Evolutionary conservation across 163 green algal genomes (phyloP).

Genomic region (Coccomyxa subellipsoidea): DNA sequence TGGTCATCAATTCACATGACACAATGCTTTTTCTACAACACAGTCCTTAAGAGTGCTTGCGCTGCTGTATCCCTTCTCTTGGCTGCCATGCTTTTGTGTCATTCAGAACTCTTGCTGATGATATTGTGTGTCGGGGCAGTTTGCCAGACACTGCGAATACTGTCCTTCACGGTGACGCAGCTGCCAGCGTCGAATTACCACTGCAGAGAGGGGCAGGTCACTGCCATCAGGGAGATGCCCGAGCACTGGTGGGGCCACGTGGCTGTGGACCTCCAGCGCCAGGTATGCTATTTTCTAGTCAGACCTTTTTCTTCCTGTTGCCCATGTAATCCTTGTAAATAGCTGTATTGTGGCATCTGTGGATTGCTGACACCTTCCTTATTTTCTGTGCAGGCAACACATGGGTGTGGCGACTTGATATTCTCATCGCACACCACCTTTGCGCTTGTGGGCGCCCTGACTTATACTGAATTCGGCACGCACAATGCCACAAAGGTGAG

Average conservation of each 20-base stretch:
- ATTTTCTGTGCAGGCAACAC: slow-evolving; percentile 53
- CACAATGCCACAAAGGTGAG: slow-evolving; percentile 43
- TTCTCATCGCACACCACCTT: slow-evolving; percentile 95
- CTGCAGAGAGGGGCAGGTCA: slow-evolving; percentile 57
- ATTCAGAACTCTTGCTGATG: too few relatives aligned
- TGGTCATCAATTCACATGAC: not conserved
- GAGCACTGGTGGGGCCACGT: slow-evolving; percentile 72
- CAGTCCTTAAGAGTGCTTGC: too few relatives aligned
- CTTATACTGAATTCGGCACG: slow-evolving; percentile 61
- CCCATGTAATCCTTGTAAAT: too few relatives aligned
- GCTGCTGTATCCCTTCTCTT: too few relatives aligned
- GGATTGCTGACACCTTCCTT: not conserved
- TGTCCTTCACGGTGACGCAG: slow-evolving; percentile 82
- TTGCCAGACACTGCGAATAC: slow-evolving; percentile 85
- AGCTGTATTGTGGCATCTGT: too few relatives aligned
- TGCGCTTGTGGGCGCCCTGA: slow-evolving; percentile 66
- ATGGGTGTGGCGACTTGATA: slow-evolving; percentile 91
- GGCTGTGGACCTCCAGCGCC: slow-evolving; percentile 55
- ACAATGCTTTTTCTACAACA: not conserved
- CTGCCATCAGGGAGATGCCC: slow-evolving; percentile 50
- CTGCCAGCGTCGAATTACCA: slow-evolving; percentile 84
- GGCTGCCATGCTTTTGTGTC: too few relatives aligned
- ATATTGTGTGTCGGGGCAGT: slow-evolving; percentile 36
- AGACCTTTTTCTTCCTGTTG: too few relatives aligned
- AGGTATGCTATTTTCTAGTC: too few relatives aligned